phyloP scores from a whole-genome alignment of 164 flowering plant genomes.

The Magnolia sinica region DNA sequence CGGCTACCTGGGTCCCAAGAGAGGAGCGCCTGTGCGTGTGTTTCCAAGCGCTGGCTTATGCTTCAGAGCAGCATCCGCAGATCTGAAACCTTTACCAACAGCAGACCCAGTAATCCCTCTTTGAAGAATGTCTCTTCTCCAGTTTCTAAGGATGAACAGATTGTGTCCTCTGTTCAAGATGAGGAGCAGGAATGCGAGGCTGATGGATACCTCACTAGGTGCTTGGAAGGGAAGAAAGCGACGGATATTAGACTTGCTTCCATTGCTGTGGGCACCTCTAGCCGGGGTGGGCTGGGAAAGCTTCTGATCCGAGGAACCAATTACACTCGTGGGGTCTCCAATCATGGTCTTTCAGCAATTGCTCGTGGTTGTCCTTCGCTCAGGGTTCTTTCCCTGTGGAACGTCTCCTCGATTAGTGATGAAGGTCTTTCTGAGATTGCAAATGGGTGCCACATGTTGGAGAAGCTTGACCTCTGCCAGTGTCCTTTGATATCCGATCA shows the following conservation, averaged over 20 bases:
- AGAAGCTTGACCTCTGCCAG: conserved; percentile 68
- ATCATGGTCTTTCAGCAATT: conserved; percentile 53
- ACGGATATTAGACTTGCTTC: conserved; percentile 75
- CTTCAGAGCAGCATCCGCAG: conserved; percentile 47
- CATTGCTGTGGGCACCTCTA: conserved; percentile 61
- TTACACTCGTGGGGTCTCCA: conserved; percentile 42
- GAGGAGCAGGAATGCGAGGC: conserved; percentile 31
- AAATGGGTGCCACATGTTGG: conserved; percentile 55
- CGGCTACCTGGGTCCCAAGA: conserved; percentile 51
- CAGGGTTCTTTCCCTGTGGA: conserved; percentile 66
- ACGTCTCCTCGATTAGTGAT: conserved; percentile 53
- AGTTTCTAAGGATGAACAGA: conserved; percentile 20
- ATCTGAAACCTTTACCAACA: conserved; percentile 34
- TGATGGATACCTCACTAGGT: conserved; percentile 64
- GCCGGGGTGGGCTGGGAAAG: conserved; percentile 74
- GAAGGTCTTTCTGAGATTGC: conserved; percentile 67
- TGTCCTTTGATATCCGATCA: conserved; percentile 65
- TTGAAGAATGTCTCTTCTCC: background rate
- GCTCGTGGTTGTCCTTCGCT: conserved; percentile 72
- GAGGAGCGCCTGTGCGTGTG: conserved; percentile 62
- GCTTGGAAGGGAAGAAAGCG: conserved; percentile 71
- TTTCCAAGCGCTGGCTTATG: conserved; percentile 77
- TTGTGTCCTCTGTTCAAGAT: conserved; percentile 13
- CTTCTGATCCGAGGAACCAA: conserved; percentile 55
- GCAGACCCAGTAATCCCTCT: background rate